Conservation (phyloP, 805 yeast genomes). For the Ogataea paraovalis region DNA sequence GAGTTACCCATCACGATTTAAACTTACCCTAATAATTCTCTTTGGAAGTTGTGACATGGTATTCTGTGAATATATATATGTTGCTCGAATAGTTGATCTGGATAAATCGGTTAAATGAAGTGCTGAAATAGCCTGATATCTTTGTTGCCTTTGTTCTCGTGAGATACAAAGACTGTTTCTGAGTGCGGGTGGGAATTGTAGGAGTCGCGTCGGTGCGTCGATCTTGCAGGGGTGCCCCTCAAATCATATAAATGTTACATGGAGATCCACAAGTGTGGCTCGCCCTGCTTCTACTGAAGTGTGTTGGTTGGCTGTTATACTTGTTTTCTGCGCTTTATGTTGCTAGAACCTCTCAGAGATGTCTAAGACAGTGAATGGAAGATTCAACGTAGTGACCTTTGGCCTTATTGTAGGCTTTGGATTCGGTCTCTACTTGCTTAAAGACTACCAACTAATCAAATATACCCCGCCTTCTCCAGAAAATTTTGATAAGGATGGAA, state of each 20-base stretch:
- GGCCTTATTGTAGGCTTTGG: conserved; percentile 28
- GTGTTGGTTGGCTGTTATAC: too few species aligned
- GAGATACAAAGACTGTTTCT: too few species aligned
- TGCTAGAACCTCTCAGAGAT: too few species aligned
- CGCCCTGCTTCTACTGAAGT: too few species aligned
- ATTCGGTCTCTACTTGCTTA: conserved; percentile 25
- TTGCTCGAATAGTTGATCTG: not conserved
- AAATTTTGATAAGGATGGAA: conserved; percentile 35
- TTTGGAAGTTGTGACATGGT: conserved; percentile 65
- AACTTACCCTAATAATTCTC: conserved; percentile 78
- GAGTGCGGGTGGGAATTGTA: too few species aligned
- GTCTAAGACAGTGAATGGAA: conserved; percentile 24
- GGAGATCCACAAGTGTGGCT: too few species aligned
- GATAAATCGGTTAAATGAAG: not conserved
- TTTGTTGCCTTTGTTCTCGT: not conserved
- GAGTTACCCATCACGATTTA: not conserved
- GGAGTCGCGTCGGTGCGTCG: too few species aligned
- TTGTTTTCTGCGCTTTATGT: too few species aligned
- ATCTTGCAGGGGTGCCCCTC: too few species aligned
- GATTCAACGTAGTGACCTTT: conserved; percentile 24
- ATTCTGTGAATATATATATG: too few species aligned
- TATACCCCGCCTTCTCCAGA: conserved; percentile 37
- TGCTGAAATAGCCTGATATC: not conserved
- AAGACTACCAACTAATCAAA: conserved; percentile 36
- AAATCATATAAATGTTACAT: too few species aligned